Percentiles rank a stretch among this genome's conserved stretches.
Evolutionary conservation across 208 protist genomes (phyloP).

Genomic region (Crithidia expoeki): DNA sequence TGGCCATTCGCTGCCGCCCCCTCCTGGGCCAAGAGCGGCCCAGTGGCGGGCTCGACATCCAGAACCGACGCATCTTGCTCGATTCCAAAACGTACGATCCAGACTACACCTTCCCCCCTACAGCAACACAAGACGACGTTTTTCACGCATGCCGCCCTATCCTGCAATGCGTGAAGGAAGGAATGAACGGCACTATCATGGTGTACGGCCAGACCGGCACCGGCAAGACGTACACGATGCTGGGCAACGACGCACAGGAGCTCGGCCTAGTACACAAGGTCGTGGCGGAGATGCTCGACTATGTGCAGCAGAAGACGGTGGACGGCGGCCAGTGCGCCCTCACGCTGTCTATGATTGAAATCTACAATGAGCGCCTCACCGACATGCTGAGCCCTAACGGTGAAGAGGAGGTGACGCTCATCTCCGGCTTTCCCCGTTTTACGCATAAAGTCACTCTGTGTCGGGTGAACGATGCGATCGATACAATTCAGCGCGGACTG

Average conservation of each 20-base stretch:
- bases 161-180: slow-evolving; percentile 80
- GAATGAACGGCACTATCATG: slow-evolving; percentile 87
- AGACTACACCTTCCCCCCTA: slow-evolving; percentile 77
- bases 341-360: slow-evolving; percentile 92
- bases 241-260: slow-evolving; percentile 79
- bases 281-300: slow-evolving; percentile 64
- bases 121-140: slow-evolving; percentile 83
- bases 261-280: slow-evolving; percentile 79
- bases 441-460: slow-evolving; percentile 72
- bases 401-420: slow-evolving; percentile 82
- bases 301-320: slow-evolving; percentile 72
- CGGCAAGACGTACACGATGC: slow-evolving; percentile 92
- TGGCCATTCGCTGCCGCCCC: slow-evolving; percentile 83
- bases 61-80: slow-evolving; percentile 80
- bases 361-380: slow-evolving; percentile 92
- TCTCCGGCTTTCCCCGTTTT: slow-evolving; percentile 81
- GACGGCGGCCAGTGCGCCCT: slow-evolving; percentile 89
- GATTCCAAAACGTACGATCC: slow-evolving; percentile 92
- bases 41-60: slow-evolving; percentile 79
- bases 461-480: slow-evolving; percentile 73
- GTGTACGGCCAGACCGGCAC: slow-evolving; percentile 90
- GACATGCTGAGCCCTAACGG: slow-evolving; percentile 89
- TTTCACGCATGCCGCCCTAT: slow-evolving; percentile 86
- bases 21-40: slow-evolving; percentile 80
- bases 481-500: slow-evolving; percentile 74